Evolutionary conservation across 306 rosid genomes (phyloP), one percentile per base, ranked within the genome.

Genomic region (Quercus parvula): DNA sequence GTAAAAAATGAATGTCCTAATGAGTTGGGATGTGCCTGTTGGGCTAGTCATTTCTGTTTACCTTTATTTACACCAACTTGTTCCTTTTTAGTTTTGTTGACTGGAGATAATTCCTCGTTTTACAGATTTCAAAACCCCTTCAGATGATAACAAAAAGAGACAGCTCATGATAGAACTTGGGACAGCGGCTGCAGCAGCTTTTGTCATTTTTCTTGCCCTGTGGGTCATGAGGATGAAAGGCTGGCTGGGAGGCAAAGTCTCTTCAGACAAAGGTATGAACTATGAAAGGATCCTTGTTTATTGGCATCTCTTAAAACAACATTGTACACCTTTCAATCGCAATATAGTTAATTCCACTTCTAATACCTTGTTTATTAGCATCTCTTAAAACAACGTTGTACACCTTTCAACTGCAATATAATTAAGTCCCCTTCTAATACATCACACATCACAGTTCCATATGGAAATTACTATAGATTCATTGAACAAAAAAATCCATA

Each of bases 81-180:
- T 78, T 54, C 25, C 77, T 22, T 80, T 31, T 80, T 80, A 55
- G 74, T 69, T 81, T 78, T 77, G 46, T 79, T 61, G 52, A 73
- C 73, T 52, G 75, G 9, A 72, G 67, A 84, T 59, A 69, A 63
- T 55, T 75, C 9, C 19, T 61, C 56, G 44, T 69, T 56, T 84
- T 88, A 76, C 90, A 94, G 97, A 94, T 87, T 94, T 94, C 81
- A 82, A 77, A 28, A 90, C 91, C 55, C 98, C 97, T 31, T 71
- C 84, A 38, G 41, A 49, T 31, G 46, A 71, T 73, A 64, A 51
- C 56, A 83, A 78, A 74, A 90, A 66, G 80, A 77, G 11, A 24
- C 28, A 44, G 41, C 56, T 86, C 75, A 73, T 54, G 59, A 31
- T 82, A 74, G 75, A 35, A 9, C 51, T 62, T 78, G 82, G 89